These are phyloP conservation scores for Fusarium subtropicale DNA, from an alignment of 2,329 filamentous ascomycete genomes.

Conservation along the genomic window DNA sequence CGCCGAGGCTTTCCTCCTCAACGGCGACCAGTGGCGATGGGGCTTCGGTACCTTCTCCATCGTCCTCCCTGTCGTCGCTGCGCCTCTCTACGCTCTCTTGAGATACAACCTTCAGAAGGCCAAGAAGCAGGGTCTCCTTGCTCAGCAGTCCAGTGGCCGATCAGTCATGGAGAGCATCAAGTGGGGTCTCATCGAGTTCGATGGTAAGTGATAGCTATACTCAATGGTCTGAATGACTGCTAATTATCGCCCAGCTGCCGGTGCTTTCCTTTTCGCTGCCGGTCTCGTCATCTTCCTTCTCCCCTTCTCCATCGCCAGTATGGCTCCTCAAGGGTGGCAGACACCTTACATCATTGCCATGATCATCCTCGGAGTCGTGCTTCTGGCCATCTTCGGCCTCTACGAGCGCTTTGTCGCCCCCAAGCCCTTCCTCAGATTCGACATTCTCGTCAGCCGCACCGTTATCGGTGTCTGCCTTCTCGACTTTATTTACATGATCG, in stretches of 20 bases:
- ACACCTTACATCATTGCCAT: constrained; percentile 65
- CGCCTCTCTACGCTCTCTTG: constrained; percentile 68
- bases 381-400: constrained; percentile 61
- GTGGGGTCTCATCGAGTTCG: constrained; percentile 40
- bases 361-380: constrained; percentile 67
- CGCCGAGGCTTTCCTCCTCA: constrained; percentile 40
- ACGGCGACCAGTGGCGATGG: constrained; percentile 43
- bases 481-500: constrained; percentile 54
- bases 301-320: constrained; percentile 66
- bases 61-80: constrained; percentile 68
- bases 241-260: constrained; percentile 60
- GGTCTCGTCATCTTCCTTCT: constrained; percentile 66
- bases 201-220: constrained; percentile 46
- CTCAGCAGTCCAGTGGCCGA: constrained; percentile 55
- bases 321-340: constrained; percentile 58
- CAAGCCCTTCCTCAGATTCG: constrained; percentile 67
- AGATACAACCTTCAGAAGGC: constrained; percentile 68
- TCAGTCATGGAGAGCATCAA: constrained; percentile 58
- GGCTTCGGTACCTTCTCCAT: constrained; percentile 73
- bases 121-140: constrained; percentile 59
- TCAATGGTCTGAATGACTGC: not conserved
- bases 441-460: constrained; percentile 61
- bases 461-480: constrained; percentile 62
- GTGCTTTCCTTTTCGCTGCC: constrained; percentile 63
- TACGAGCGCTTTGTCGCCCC: constrained; percentile 68